Conservation (phyloP, 257 asterid species). For the Ilex asprella region DNA sequence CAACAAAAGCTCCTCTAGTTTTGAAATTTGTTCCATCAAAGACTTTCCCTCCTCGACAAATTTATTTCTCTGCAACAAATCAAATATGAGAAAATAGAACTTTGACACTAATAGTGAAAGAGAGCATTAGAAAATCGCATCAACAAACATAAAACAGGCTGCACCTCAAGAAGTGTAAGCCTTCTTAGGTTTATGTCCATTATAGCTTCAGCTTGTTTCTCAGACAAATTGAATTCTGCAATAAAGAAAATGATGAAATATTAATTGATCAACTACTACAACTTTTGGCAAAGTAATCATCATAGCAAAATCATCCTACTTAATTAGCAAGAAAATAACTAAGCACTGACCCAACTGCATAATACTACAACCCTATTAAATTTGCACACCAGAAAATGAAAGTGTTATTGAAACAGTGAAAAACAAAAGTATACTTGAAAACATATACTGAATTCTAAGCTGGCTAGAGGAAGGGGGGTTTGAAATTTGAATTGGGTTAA, state of each 20-base stretch:
- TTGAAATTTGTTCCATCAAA: slow-evolving; percentile 62
- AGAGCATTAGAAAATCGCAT: not conserved
- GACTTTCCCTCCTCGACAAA: slow-evolving; percentile 78
- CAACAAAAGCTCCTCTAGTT: slow-evolving; percentile 76
- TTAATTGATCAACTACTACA: too few species aligned
- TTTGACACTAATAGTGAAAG: slow-evolving; percentile 5
- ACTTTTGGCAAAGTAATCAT: not conserved
- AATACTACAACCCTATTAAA: too few species aligned
- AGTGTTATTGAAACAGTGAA: too few species aligned
- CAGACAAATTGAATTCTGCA: slow-evolving; percentile 77
- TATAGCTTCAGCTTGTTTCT: slow-evolving; percentile 93
- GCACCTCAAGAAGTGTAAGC: slow-evolving; percentile 88
- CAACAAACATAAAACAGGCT: not conserved
- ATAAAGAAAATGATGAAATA: slow-evolving; percentile 10
- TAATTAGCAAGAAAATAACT: too few species aligned
- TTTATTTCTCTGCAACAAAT: slow-evolving; percentile 68
- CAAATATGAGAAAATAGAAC: slow-evolving; percentile 12
- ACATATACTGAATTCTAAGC: too few species aligned
- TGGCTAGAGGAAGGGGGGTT: too few species aligned
- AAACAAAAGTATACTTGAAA: too few species aligned
- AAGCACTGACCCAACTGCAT: too few species aligned
- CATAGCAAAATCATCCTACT: too few species aligned
- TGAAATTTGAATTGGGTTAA: too few species aligned
- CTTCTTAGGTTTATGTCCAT: slow-evolving; percentile 92
- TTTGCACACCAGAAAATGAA: too few species aligned